Evolutionary conservation across 345 rosid species (phyloP).

Genomic region (Cochlearia excelsa): DNA sequence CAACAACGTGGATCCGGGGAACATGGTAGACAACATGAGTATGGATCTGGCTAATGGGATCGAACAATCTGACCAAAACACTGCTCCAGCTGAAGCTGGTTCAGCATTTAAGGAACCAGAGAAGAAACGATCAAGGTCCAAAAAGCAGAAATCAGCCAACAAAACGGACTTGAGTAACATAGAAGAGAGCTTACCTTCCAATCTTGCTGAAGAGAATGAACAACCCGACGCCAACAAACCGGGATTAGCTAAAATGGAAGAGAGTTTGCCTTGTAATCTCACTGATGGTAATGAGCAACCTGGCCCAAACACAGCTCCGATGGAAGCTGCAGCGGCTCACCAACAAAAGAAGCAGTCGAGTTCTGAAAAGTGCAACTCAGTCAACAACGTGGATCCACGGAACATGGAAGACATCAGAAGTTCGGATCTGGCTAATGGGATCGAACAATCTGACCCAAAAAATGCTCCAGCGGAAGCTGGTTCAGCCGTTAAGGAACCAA

Average conservation of each 20-base stretch:
- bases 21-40: constrained; percentile 7
- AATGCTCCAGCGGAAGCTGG: too few relatives aligned
- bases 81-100: not conserved
- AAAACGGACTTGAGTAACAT: constrained; percentile 10
- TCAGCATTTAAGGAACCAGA: constrained; percentile 21
- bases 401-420: too few relatives aligned
- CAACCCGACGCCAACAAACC: constrained; percentile 12
- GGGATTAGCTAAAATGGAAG: constrained; percentile 20
- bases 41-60: not conserved
- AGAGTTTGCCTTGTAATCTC: not conserved
- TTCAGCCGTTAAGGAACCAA: too few relatives aligned
- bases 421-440: too few relatives aligned
- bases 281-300: not conserved
- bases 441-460: too few relatives aligned
- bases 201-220: not conserved
- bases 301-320: constrained; percentile 15
- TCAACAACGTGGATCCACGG: not conserved
- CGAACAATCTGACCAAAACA: constrained; percentile 15
- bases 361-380: constrained; percentile 23
- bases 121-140: constrained; percentile 4
- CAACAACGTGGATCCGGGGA: constrained; percentile 12
- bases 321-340: constrained; percentile 16
- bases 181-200: constrained; percentile 13
- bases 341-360: constrained; percentile 13
- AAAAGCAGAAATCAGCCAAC: not conserved